Percentiles rank a stretch among this genome's conserved stretches.
These are phyloP conservation scores for Colletotrichum camelliae DNA, from an alignment of 2,329 filamentous ascomycete species.

Conservation along the genomic window DNA sequence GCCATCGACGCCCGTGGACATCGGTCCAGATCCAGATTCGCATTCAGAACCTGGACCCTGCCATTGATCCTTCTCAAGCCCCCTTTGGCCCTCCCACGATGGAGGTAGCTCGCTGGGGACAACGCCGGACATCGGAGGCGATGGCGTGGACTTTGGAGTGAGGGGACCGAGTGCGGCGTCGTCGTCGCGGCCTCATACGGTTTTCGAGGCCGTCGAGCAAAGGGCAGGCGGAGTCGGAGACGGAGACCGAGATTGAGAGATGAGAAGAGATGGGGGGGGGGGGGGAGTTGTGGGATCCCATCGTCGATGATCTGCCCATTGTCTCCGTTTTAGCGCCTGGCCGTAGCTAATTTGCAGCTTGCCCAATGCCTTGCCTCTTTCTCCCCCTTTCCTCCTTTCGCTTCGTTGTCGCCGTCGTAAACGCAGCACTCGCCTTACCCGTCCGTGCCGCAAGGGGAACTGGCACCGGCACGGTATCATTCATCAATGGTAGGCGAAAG, in stretches of 20 bases:
- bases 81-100: neutral
- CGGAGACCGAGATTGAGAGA: constrained; percentile 1
- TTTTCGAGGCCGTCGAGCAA: neutral
- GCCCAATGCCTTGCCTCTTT: neutral
- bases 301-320: neutral
- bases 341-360: neutral
- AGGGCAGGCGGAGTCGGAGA: neutral
- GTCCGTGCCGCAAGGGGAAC: neutral
- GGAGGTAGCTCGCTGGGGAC: neutral
- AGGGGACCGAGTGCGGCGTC: neutral
- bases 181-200: neutral
- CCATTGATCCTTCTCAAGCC: neutral
- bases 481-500: neutral
- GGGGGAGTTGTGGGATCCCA: neutral
- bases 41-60: neutral
- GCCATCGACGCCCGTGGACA: neutral
- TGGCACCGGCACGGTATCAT: neutral
- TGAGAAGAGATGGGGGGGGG: neutral
- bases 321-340: neutral
- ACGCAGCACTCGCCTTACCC: neutral
- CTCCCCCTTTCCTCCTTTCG: neutral
- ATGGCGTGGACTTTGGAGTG: neutral
- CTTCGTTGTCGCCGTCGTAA: neutral
- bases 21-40: neutral
- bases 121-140: neutral